Conservation (phyloP, 306 rosid species). For the Casuarina cunninghamiana region DNA sequence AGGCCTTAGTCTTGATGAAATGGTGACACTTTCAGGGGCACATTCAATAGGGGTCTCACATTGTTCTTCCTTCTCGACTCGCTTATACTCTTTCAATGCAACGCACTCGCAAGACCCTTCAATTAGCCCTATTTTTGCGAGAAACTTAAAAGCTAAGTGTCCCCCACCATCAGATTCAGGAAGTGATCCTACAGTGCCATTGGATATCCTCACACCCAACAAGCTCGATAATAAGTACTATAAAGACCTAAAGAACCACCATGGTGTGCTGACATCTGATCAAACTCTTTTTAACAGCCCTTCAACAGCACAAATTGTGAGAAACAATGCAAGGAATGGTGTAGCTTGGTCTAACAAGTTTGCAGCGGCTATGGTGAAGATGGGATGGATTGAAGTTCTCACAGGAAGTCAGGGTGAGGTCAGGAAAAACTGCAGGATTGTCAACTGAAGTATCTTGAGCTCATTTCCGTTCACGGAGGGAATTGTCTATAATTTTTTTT, state of each 20-base stretch:
- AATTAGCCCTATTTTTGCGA: constrained; percentile 24
- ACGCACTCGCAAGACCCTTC: constrained; percentile 39
- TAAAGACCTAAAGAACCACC: constrained; percentile 17
- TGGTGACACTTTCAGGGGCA: constrained; percentile 36
- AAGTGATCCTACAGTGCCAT: neutral
- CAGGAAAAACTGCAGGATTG: constrained; percentile 32
- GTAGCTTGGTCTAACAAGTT: constrained; percentile 31
- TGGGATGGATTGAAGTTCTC: constrained; percentile 33
- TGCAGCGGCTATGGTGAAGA: constrained; percentile 41
- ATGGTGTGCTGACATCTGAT: constrained; percentile 30
- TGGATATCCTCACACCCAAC: constrained; percentile 29
- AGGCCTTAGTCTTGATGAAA: constrained; percentile 35
- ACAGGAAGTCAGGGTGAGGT: constrained; percentile 39
- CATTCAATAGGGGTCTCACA: constrained; percentile 44
- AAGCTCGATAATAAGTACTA: constrained; percentile 33
- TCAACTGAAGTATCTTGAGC: constrained; percentile 18
- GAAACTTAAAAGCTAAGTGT: constrained; percentile 32
- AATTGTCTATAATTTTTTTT: too few species aligned
- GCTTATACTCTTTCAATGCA: constrained; percentile 31
- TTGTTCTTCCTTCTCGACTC: constrained; percentile 31
- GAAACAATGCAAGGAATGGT: constrained; percentile 18
- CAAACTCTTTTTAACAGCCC: constrained; percentile 31
- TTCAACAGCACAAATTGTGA: constrained; percentile 22
- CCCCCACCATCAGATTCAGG: neutral
- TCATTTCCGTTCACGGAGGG: neutral